A percentile compares a stretch with the other conserved stretches of the same genome.
phyloP scores from a whole-genome alignment of 139 green algal species.

The Coccomyxa sp. region DNA sequence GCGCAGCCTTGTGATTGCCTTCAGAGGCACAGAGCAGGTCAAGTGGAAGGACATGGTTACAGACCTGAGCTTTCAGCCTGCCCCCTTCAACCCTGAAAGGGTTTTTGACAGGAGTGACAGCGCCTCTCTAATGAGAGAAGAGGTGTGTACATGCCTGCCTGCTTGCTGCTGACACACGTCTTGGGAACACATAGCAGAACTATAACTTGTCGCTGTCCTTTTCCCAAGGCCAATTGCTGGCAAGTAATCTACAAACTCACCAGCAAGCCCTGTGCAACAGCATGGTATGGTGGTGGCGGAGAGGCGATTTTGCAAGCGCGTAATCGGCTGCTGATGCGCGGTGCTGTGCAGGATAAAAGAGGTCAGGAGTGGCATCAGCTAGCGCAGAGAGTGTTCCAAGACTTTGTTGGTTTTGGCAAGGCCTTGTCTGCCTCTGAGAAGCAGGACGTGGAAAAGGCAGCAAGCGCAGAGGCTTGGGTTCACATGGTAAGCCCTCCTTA shows the following conservation, averaged over 20 bases:
- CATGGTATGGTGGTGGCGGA: too few species aligned
- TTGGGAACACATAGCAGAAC: too few species aligned
- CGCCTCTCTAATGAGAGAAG: too few species aligned
- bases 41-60: slow-evolving; percentile 76
- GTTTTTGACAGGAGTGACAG: background rate
- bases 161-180: too few species aligned
- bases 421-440: background rate
- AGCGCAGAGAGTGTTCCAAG: background rate
- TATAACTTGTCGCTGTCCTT: too few species aligned
- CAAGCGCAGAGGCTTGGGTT: background rate
- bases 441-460: background rate
- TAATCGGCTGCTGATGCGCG: too few species aligned
- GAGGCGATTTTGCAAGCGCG: too few species aligned
- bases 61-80: slow-evolving; percentile 63
- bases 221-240: too few species aligned
- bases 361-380: background rate
- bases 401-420: background rate
- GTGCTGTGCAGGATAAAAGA: too few species aligned
- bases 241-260: too few species aligned
- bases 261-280: too few species aligned
- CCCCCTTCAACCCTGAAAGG: slow-evolving; percentile 44
- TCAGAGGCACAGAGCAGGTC: slow-evolving; percentile 78
- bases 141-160: too few species aligned
- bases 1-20: slow-evolving; percentile 56
- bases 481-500: background rate